Evolutionary conservation across 2,329 filamentous ascomycete genomes (phyloP), one percentile per base, ranked within the genome.

Genomic region (Cladophialophora carrionii): DNA sequence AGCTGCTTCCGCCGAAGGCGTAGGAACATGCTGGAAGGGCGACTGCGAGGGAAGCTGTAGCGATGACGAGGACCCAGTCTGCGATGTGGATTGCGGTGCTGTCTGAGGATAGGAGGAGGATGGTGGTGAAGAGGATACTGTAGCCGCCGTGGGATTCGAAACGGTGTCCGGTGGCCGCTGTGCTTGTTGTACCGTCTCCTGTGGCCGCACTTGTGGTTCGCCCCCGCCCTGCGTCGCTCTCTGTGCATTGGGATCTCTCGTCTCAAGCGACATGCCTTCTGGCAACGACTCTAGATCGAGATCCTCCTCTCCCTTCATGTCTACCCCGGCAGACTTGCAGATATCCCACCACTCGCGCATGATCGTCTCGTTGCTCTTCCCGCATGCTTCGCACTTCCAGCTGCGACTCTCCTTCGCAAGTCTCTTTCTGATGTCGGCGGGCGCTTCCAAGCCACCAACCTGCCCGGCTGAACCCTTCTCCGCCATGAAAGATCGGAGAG

Each of bases 401-500:
- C 71, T 74, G 0, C 77, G 77, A 66, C 88, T 92, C 72, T 89
- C 86, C 54, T 75, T 79, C 4, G 95, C 95, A 72, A 95, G 84
- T 53, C 85, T 80, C 72, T 83, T 83, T 61, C 94, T 82, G 57
- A 90, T 86, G 4, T 82, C 83, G 20, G 89, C 87, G 29, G 81
- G 85, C 3, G 89, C 89, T 70, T 97, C 93, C 72, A 98, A 82
- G 0, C 95, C 95, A 12, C 95, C 95, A 1, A 99, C 82, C 80
- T 98, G 95, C 0, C 95, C 95, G 71, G 86, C 87, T 8, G 90
- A 88, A 20, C 71, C 71, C 71, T 94, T 91, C 2, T 90, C 93
- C 76, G 96, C 92, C 92, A 99, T 98, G 77, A 97, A 97, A 71
- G 87, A 90, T 61, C 95, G 82, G 56, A 98, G 86, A 5, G 87